Evolutionary conservation across 805 yeast genomes (phyloP).

Genomic region (Ascoidea tarda): DNA sequence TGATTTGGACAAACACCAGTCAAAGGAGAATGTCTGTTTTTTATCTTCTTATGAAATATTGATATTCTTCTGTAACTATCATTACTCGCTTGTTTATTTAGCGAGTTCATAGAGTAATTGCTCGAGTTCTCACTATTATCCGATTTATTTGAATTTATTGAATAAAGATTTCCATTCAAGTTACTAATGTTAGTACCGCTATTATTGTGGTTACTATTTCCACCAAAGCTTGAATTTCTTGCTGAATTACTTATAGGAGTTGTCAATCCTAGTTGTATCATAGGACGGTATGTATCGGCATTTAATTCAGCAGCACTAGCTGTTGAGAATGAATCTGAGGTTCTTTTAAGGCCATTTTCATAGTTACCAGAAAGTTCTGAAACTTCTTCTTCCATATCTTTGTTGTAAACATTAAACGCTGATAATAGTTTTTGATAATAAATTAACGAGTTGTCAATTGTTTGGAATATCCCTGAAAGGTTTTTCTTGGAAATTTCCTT

Average conservation of each 20-base stretch:
- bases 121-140: neutral
- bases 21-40: neutral
- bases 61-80: neutral
- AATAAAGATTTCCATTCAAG: too few relatives aligned
- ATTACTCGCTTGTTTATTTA: neutral
- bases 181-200: neutral
- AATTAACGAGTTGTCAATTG: constrained; percentile 3
- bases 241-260: neutral
- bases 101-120: neutral
- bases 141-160: too few relatives aligned
- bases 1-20: neutral
- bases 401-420: constrained; percentile 8
- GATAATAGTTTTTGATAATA: constrained; percentile 7
- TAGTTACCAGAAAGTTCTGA: neutral
- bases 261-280: neutral
- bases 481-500: neutral
- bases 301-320: neutral
- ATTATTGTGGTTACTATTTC: neutral
- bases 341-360: neutral
- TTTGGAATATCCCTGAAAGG: neutral
- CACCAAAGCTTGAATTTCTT: neutral
- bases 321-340: neutral
- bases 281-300: neutral
- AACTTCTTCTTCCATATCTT: neutral
- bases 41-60: neutral